A percentile compares a stretch with the other conserved stretches of the same genome.
Conservation (phyloP, 148 eudicot genomes). For the Camellia japonica region DNA sequence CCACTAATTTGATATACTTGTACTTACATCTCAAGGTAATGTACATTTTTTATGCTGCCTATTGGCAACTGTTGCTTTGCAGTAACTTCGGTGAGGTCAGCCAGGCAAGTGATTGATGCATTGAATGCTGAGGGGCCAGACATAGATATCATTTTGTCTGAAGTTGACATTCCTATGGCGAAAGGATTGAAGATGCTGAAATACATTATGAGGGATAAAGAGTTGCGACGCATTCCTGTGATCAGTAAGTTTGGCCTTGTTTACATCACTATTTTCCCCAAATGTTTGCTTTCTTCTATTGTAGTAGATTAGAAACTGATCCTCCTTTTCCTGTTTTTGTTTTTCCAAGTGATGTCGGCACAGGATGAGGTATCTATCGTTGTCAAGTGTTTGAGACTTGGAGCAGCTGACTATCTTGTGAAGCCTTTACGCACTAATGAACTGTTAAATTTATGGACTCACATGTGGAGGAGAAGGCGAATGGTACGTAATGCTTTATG, state of each 20-base stretch:
- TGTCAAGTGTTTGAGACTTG: slow-evolving; percentile 94
- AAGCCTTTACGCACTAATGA: slow-evolving; percentile 97
- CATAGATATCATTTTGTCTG: slow-evolving; percentile 91
- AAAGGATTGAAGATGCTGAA: slow-evolving; percentile 90
- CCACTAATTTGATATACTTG: not conserved
- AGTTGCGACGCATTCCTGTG: slow-evolving; percentile 85
- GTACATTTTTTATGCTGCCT: slow-evolving; percentile 11
- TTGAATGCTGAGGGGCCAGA: slow-evolving; percentile 91
- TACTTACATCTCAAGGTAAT: slow-evolving; percentile 7
- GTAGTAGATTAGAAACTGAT: slow-evolving; percentile 1
- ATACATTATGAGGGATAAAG: slow-evolving; percentile 78
- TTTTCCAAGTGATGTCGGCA: slow-evolving; percentile 83
- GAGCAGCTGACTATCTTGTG: slow-evolving; percentile 98
- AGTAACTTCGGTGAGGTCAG: slow-evolving; percentile 88
- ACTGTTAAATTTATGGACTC: slow-evolving; percentile 94
- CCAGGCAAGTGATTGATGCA: slow-evolving; percentile 96
- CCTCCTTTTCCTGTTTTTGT: slow-evolving; percentile 5
- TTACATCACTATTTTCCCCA: not conserved
- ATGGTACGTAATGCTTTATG: slow-evolving; percentile 46
- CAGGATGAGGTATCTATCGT: slow-evolving; percentile 94
- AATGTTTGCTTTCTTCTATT: not conserved
- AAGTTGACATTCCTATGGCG: slow-evolving; percentile 93
- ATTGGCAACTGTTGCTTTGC: slow-evolving; percentile 24
- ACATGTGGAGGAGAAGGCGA: slow-evolving; percentile 95
- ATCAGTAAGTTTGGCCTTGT: slow-evolving; percentile 57